Conservation (phyloP, 2,329 filamentous ascomycete genomes). For the Aspergillus fructus region DNA sequence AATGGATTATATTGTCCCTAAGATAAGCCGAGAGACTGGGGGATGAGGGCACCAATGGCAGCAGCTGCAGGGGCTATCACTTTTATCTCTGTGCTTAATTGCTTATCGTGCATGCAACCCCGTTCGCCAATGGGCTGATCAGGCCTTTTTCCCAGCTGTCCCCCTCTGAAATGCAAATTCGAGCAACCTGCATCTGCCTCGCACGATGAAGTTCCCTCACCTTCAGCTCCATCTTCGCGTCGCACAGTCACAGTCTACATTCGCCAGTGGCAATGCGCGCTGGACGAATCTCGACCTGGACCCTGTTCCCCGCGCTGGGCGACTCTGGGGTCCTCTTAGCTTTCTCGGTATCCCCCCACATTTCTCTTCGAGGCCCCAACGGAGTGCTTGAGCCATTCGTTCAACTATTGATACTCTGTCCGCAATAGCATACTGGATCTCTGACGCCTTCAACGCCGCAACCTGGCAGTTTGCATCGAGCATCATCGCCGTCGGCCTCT, state of each 20-base stretch:
- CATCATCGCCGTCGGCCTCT: slow-evolving; percentile 53
- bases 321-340: slow-evolving; percentile 49
- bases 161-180: background rate
- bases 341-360: slow-evolving; percentile 34
- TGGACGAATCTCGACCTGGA: slow-evolving; percentile 53
- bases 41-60: background rate
- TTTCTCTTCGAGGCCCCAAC: background rate
- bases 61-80: background rate
- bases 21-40: background rate
- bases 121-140: background rate
- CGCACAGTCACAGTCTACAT: slow-evolving; percentile 46
- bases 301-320: slow-evolving; percentile 43
- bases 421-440: slow-evolving; percentile 51
- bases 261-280: slow-evolving; percentile 45
- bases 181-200: background rate
- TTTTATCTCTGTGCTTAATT: background rate
- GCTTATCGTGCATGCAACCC: background rate
- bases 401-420: background rate
- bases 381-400: background rate
- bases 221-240: slow-evolving; percentile 44
- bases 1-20: background rate
- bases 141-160: background rate
- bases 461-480: slow-evolving; percentile 56
- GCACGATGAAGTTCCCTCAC: background rate
- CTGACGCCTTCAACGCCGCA: slow-evolving; percentile 53